A percentile compares a stretch with the other conserved stretches of the same genome.
Conservation (phyloP, 31 red algal species). For the Odonthalia washingtoniensis region DNA sequence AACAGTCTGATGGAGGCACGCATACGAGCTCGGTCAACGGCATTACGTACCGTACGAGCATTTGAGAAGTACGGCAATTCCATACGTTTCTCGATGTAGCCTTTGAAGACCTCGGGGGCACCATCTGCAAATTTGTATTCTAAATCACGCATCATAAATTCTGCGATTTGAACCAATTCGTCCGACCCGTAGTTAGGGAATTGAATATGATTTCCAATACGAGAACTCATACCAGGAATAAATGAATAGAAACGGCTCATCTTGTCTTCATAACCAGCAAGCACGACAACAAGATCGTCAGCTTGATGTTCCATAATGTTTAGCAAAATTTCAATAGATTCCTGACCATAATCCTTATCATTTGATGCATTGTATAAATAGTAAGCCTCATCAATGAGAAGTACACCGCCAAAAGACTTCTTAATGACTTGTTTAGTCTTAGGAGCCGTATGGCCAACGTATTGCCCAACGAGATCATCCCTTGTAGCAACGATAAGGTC, state of each 20-base stretch:
- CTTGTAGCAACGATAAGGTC: conserved; percentile 94
- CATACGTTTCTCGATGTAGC: conserved; percentile 98
- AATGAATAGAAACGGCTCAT: conserved; percentile 97
- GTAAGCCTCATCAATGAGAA: conserved; percentile 99
- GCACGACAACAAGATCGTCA: conserved; percentile 93
- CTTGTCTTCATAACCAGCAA: conserved; percentile 97
- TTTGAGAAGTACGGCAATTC: conserved; percentile 99
- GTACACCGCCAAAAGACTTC: conserved; percentile 95
- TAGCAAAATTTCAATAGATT: conserved; percentile 97
- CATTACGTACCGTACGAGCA: conserved; percentile 97
- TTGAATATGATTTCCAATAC: conserved; percentile 97
- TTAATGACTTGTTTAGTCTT: conserved; percentile 99
- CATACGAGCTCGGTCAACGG: conserved; percentile 98
- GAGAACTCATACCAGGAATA: conserved; percentile 97
- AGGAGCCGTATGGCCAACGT: conserved; percentile 98
- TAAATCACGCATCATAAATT: conserved; percentile 84
- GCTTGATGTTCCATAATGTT: conserved; percentile 97
- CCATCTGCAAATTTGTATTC: conserved; percentile 81
- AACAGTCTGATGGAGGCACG: conserved; percentile 95
- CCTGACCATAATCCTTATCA: conserved; percentile 99
- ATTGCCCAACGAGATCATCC: conserved; percentile 99
- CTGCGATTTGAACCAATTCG: conserved; percentile 94
- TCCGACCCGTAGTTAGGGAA: conserved; percentile 97
- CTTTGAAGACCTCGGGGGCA: conserved; percentile 58
- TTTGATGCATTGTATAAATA: conserved; percentile 99